Evolutionary conservation across 2,329 filamentous ascomycete species (phyloP).

Genomic region (Aspergillus sojae): DNA sequence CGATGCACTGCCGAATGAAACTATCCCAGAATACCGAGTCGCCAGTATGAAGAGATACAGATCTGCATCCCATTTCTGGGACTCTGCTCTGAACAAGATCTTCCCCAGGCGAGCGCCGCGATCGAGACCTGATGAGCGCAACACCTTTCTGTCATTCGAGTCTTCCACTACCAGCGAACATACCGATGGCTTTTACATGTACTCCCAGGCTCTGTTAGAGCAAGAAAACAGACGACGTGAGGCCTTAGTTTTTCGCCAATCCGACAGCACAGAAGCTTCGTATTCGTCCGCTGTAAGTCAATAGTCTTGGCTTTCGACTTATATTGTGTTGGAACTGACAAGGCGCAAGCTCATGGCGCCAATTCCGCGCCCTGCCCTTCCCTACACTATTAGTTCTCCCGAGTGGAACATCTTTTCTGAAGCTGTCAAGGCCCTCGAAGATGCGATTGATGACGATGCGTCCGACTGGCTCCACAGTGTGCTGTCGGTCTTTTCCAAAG

Average conservation of each 20-base stretch:
- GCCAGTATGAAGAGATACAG: slow-evolving; percentile 14
- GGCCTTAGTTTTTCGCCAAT: slow-evolving; percentile 10
- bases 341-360: slow-evolving; percentile 20
- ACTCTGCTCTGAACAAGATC: slow-evolving; percentile 18
- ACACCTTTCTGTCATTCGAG: slow-evolving; percentile 4
- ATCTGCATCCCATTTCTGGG: slow-evolving; percentile 22
- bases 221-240: slow-evolving; percentile 11
- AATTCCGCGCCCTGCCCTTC: slow-evolving; percentile 22
- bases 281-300: slow-evolving; percentile 26
- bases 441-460: slow-evolving; percentile 20
- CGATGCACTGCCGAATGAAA: neutral
- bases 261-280: slow-evolving; percentile 22
- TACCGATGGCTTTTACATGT: slow-evolving; percentile 26
- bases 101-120: slow-evolving; percentile 18
- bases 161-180: slow-evolving; percentile 18
- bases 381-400: slow-evolving; percentile 34
- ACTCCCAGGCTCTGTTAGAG: slow-evolving; percentile 23
- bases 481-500: slow-evolving; percentile 32
- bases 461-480: slow-evolving; percentile 31
- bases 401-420: slow-evolving; percentile 31
- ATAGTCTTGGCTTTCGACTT: too few species aligned
- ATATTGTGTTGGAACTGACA: neutral
- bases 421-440: slow-evolving; percentile 19
- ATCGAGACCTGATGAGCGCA: slow-evolving; percentile 3
- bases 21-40: neutral